A percentile compares a stretch with the other conserved stretches of the same genome.
Evolutionary conservation across 257 asterid species (phyloP).

Genomic region (Prunella vulgaris): DNA sequence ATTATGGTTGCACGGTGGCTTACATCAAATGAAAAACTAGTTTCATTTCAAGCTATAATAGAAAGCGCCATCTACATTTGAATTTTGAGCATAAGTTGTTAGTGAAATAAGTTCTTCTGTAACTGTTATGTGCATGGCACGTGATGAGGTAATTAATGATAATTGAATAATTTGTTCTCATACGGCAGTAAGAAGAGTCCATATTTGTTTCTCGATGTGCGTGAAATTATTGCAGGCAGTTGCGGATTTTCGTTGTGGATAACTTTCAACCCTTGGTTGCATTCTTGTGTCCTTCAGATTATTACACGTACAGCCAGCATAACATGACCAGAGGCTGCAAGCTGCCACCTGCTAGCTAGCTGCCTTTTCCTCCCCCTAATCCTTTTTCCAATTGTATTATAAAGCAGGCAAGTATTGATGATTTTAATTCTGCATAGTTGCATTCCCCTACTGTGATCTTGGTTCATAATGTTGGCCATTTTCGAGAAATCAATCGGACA

Average conservation of each 20-base stretch:
- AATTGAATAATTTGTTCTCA: constrained; percentile 16
- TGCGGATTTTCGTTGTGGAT: constrained; percentile 19
- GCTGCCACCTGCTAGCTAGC: constrained; percentile 8
- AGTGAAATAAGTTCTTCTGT: not conserved
- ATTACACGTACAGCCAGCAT: constrained; percentile 24
- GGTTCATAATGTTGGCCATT: constrained; percentile 47
- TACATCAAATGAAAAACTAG: constrained; percentile 51
- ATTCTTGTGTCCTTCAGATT: constrained; percentile 2
- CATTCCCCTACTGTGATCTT: not conserved
- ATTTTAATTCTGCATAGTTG: not conserved
- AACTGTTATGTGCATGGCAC: not conserved
- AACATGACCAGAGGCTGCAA: not conserved
- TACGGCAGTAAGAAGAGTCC: constrained; percentile 20
- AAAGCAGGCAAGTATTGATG: not conserved
- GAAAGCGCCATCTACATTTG: not conserved
- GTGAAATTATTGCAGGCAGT: constrained; percentile 18
- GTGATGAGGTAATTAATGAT: constrained; percentile 9
- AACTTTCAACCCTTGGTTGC: constrained; percentile 5
- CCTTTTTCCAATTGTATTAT: not conserved
- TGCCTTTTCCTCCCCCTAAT: not conserved
- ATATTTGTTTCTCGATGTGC: constrained; percentile 27
- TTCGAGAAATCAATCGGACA: constrained; percentile 40
- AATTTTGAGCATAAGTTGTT: not conserved
- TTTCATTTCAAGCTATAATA: not conserved
- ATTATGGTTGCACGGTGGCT: constrained; percentile 89